Evolutionary conservation across 2,329 filamentous ascomycete species (phyloP).

Genomic region (Neonectria hederae): DNA sequence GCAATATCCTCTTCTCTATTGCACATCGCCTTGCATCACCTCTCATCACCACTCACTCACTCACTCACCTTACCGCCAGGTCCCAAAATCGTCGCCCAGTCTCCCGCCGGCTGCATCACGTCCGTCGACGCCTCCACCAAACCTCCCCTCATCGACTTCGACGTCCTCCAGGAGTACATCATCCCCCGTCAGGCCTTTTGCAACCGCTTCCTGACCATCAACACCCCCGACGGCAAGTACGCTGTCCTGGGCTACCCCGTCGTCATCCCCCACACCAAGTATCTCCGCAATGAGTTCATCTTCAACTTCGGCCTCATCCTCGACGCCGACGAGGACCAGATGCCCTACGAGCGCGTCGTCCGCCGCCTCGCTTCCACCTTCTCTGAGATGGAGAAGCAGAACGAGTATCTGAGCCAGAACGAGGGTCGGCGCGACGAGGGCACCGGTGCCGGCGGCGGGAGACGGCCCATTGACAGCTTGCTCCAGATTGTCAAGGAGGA

Average conservation of each 20-base stretch:
- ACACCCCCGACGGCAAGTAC: conserved; percentile 74
- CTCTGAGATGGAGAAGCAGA: conserved; percentile 91
- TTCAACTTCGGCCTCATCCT: conserved; percentile 96
- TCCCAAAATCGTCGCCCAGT: conserved; percentile 70
- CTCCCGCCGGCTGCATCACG: conserved; percentile 70
- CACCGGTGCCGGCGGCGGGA: conserved; percentile 50
- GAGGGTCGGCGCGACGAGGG: conserved; percentile 47
- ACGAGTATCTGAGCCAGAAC: conserved; percentile 78
- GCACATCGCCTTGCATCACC: neutral
- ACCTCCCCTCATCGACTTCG: conserved; percentile 81
- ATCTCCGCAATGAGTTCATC: conserved; percentile 94
- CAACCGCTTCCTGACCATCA: conserved; percentile 86
- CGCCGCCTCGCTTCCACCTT: conserved; percentile 86
- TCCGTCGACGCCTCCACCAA: conserved; percentile 48
- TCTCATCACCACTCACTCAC: neutral
- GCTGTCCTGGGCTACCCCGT: conserved; percentile 89
- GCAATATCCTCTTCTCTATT: neutral
- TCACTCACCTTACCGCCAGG: conserved; percentile 50
- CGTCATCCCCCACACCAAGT: conserved; percentile 82
- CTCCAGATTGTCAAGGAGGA: conserved; percentile 86
- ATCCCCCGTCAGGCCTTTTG: conserved; percentile 96
- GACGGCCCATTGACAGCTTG: conserved; percentile 82
- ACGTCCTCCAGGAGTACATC: conserved; percentile 88
- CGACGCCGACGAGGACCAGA: conserved; percentile 72
- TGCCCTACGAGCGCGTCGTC: conserved; percentile 85